Evolutionary conservation across 129 eudicot species (phyloP).

Genomic region (Flaveria ramosissima): DNA sequence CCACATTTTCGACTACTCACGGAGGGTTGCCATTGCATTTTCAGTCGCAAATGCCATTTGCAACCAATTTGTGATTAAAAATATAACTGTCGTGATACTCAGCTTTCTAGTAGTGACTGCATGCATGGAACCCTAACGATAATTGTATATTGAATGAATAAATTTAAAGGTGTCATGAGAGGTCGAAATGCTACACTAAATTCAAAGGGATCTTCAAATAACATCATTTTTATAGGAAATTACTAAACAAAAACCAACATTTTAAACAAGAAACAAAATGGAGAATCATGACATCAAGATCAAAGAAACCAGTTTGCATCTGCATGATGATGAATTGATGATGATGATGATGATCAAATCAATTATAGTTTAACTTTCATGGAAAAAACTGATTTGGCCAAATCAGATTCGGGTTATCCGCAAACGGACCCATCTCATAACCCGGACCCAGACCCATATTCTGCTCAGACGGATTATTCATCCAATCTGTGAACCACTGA

Average conservation of each 20-base stretch:
- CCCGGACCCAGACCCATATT: conserved; percentile 35
- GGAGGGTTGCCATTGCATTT: too few species aligned
- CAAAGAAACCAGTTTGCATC: conserved; percentile 2
- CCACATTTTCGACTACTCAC: too few species aligned
- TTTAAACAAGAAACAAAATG: background rate
- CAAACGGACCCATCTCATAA: conserved; percentile 38
- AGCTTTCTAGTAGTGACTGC: too few species aligned
- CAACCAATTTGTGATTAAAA: too few species aligned
- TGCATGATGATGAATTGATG: too few species aligned
- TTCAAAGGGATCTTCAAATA: background rate
- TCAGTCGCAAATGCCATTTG: too few species aligned
- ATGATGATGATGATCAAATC: background rate
- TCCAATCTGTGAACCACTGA: conserved; percentile 45
- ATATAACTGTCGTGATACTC: too few species aligned
- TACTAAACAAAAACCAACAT: conserved; percentile 6
- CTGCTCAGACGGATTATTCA: conserved; percentile 36
- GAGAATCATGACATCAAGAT: background rate
- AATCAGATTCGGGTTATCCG: conserved; percentile 20
- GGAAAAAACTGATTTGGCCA: conserved; percentile 42
- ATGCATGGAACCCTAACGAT: background rate
- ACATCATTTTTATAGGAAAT: background rate
- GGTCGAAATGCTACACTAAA: background rate
- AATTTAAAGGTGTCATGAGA: background rate
- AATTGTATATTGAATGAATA: background rate
- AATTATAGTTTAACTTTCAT: background rate